A percentile compares a stretch with the other conserved stretches of the same genome.
Conservation (phyloP, 164 flowering plant species). For the Sextonia rubra region DNA sequence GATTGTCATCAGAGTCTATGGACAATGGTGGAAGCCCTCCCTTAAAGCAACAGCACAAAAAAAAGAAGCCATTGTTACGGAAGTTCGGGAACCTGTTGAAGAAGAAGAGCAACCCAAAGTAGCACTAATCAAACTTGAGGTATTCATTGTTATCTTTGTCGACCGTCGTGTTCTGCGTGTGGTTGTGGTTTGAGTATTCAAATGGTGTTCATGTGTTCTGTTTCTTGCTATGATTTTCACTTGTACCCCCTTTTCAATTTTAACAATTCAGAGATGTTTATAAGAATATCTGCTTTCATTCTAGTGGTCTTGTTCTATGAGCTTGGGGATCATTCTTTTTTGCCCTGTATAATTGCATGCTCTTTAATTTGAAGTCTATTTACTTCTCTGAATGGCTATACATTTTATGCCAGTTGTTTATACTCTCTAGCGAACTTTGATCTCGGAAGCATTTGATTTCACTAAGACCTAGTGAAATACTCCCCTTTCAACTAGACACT, state of each 20-base stretch:
- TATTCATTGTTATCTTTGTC: background rate
- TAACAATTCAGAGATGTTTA: constrained; percentile 4
- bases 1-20: constrained; percentile 36
- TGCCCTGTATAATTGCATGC: background rate
- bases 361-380: background rate
- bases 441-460: background rate
- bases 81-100: constrained; percentile 89
- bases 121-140: background rate
- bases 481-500: background rate
- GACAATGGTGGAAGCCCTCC: constrained; percentile 64
- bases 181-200: constrained; percentile 8
- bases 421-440: background rate
- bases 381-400: background rate
- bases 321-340: background rate
- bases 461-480: background rate
- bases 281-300: background rate
- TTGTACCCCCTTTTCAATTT: background rate
- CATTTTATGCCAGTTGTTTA: background rate
- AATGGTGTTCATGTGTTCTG: constrained; percentile 13
- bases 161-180: constrained; percentile 3
- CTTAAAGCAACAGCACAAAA: constrained; percentile 64
- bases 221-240: constrained; percentile 17
- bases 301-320: background rate
- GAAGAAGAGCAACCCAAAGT: constrained; percentile 54
- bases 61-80: constrained; percentile 80